phyloP scores from a whole-genome alignment of 257 asterid genomes.

The Solanum ossicruentum region DNA sequence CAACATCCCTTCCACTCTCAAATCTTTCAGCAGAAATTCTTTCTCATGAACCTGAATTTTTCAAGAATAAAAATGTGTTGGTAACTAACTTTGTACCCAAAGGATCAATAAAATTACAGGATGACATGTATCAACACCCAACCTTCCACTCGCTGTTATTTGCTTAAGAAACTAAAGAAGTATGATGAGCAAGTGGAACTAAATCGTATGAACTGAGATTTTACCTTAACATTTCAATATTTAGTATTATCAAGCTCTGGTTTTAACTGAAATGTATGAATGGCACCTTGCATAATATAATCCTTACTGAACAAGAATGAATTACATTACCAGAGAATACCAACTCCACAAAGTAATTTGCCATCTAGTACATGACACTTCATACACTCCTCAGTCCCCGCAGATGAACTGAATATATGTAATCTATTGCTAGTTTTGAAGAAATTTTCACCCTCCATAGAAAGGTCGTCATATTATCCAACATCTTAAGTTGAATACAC shows the following conservation, averaged over 20 bases:
- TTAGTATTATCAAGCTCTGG: neutral
- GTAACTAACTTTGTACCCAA: neutral
- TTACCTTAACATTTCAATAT: neutral
- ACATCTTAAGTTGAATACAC: neutral
- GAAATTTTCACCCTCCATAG: neutral
- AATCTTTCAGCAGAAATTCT: constrained; percentile 71
- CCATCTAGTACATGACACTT: neutral
- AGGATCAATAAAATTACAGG: neutral
- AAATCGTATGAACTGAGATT: neutral
- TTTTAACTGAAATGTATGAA: neutral
- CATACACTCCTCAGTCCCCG: neutral
- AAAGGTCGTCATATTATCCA: neutral
- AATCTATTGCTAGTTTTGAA: neutral
- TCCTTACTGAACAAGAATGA: neutral
- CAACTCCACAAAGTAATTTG: neutral
- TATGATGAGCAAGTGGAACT: neutral
- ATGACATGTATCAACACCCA: neutral
- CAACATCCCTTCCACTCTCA: constrained; percentile 54
- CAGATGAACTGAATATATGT: neutral
- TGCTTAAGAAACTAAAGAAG: neutral
- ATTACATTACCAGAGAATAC: neutral
- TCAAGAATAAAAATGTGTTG: neutral
- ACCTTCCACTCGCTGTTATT: neutral
- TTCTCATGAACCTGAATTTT: constrained; percentile 78
- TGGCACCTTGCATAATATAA: neutral